Conservation (phyloP, 2,329 filamentous ascomycete species). For the Phaeophleospora eucalypticola region DNA sequence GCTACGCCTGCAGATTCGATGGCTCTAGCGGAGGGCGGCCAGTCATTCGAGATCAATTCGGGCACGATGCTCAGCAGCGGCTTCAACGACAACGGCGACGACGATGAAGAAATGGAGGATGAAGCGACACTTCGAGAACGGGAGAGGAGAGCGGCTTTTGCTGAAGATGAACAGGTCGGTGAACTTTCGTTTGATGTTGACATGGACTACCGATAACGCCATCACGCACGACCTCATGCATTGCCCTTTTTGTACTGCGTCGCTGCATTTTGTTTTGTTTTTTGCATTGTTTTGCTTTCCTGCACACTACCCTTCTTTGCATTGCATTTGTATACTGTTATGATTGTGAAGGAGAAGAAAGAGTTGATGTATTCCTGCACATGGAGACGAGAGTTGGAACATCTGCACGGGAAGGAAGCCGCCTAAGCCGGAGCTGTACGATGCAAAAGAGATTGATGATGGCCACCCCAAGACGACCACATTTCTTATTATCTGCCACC, state of each 20-base stretch:
- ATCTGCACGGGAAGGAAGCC: neutral
- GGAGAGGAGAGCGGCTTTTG: conserved; percentile 34
- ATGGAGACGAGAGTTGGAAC: neutral
- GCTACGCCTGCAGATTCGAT: conserved; percentile 29
- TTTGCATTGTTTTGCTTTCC: neutral
- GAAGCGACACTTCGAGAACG: conserved; percentile 19
- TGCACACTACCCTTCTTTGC: neutral
- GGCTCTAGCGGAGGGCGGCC: conserved; percentile 32
- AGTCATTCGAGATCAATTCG: conserved; percentile 33
- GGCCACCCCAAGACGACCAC: neutral
- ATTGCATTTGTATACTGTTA: neutral
- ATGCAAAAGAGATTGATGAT: too few relatives aligned
- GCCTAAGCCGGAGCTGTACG: neutral
- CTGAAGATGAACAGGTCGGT: conserved; percentile 63
- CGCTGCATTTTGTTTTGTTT: conserved; percentile 1
- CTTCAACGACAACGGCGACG: conserved; percentile 93
- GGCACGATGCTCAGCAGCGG: conserved; percentile 64
- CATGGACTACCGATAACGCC: conserved; percentile 54
- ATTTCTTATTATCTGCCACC: too few relatives aligned
- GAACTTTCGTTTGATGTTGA: conserved; percentile 59
- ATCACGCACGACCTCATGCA: conserved; percentile 2
- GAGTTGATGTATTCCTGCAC: too few relatives aligned
- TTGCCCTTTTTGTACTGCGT: conserved; percentile 8
- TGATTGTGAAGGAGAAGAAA: too few relatives aligned
- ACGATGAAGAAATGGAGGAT: conserved; percentile 87